Evolutionary conservation across 768 basidiomycete genomes (phyloP), one percentile per base, ranked within the genome.

Genomic region (Boletus huronensis): DNA sequence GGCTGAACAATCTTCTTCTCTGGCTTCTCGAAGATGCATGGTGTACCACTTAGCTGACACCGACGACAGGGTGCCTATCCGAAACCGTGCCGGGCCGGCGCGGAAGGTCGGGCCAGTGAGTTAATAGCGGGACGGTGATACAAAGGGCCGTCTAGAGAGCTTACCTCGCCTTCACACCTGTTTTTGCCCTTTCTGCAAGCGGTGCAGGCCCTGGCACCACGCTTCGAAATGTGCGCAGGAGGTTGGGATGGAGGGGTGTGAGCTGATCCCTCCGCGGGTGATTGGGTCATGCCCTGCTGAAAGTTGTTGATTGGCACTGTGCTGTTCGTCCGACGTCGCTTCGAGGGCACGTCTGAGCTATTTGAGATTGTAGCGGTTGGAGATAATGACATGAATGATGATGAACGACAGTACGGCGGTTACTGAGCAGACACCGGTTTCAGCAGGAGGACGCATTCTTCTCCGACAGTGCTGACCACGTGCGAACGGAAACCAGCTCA

Each of bases 121-220:
- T 67, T 43, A 62, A 53, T 67, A 71, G 64, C 69, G 75, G 78
- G 77, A 75, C 71, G 78, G 75, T 31, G 70, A 63, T 59, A 57
- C 58, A 62, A 69, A 68, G 68, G 64, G 62, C 64, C 69, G 57
- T 60, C 55, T 48, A 68, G 39, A 52, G 54, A 59, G 61, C 81
- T 69, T 66, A 90, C 90, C 82, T 92, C 91, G 73, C 91, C 90
- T 75, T 94, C 92, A 68, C 92, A 94, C 70, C 91, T 79, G 77
- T 94, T 94, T 78, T 93, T 94, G 54, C 91, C 91, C 64, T 90
- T 91, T 69, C 91, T 84, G 73, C 91, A 93, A 59, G 87, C 83
- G 16, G 90, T 92, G 70, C 91, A 93, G 51, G 91, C 91, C 59
- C 90, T 78, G 52, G 90, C 88, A n/a, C 91, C 91, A 64, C 90